These are phyloP conservation scores for Rutstroemia sp. DNA, from an alignment of 2,329 filamentous ascomycete species.

Conservation along the genomic window DNA sequence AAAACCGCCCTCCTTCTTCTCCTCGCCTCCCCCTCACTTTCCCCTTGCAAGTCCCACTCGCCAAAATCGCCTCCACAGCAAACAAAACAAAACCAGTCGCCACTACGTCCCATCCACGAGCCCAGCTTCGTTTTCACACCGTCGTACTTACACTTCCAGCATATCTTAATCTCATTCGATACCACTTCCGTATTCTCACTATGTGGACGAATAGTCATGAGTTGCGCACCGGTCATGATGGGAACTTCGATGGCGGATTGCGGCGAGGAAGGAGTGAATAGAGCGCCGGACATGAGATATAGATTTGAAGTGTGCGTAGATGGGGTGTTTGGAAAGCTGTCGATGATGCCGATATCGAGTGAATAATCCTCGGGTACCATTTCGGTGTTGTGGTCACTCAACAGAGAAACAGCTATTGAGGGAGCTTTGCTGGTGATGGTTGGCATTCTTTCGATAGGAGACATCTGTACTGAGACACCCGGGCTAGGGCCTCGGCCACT, in stretches of 20 bases:
- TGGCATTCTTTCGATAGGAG: background rate
- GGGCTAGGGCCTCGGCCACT: background rate
- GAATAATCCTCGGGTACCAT: background rate
- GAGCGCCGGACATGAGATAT: background rate
- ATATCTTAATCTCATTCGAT: background rate
- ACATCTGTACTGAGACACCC: background rate
- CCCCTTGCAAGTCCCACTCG: background rate
- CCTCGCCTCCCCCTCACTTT: background rate
- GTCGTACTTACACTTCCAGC: conserved; percentile 3
- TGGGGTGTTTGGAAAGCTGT: background rate
- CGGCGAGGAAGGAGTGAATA: background rate
- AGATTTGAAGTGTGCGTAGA: background rate
- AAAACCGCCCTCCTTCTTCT: conserved; percentile 2
- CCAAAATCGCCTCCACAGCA: conserved; percentile 24
- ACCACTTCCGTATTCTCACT: background rate
- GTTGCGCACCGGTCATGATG: conserved; percentile 1
- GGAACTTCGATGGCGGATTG: background rate
- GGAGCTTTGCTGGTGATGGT: background rate
- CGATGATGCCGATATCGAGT: conserved; percentile 1
- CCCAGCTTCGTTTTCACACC: conserved; percentile 24
- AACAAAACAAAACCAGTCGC: conserved; percentile 18
- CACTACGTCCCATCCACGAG: conserved; percentile 17
- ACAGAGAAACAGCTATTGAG: background rate
- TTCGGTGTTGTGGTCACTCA: background rate
- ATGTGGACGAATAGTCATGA: background rate